phyloP scores from a whole-genome alignment of 495 filamentous ascomycete species.

The Penicillium fimorum region DNA sequence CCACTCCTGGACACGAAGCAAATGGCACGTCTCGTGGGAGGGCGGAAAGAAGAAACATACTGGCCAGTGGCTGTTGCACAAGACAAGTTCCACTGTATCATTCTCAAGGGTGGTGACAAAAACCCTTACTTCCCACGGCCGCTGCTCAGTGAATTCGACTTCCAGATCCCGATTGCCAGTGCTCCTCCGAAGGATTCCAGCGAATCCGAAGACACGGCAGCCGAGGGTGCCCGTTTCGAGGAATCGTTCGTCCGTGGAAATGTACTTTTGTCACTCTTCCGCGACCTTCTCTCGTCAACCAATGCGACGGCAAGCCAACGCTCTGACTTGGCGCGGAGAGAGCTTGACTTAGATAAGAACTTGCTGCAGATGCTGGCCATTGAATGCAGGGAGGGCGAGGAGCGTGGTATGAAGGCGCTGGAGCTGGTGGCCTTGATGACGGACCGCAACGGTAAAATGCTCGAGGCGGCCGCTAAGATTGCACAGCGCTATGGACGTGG shows the following conservation, averaged over 20 bases:
- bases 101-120: slow-evolving; percentile 90
- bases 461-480: slow-evolving; percentile 81
- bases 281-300: slow-evolving; percentile 63
- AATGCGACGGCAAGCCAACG: slow-evolving; percentile 61
- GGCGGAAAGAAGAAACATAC: slow-evolving; percentile 84
- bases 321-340: slow-evolving; percentile 63
- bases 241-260: slow-evolving; percentile 77
- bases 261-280: slow-evolving; percentile 65
- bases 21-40: slow-evolving; percentile 74
- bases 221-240: slow-evolving; percentile 56
- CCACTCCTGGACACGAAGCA: slow-evolving; percentile 86
- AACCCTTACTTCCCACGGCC: slow-evolving; percentile 95
- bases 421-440: slow-evolving; percentile 78
- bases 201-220: slow-evolving; percentile 40
- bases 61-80: slow-evolving; percentile 94
- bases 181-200: slow-evolving; percentile 36
- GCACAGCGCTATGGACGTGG: slow-evolving; percentile 73
- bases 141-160: slow-evolving; percentile 89
- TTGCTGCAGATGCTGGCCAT: slow-evolving; percentile 84
- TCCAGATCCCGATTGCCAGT: slow-evolving; percentile 74
- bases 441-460: slow-evolving; percentile 76
- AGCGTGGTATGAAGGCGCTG: slow-evolving; percentile 88
- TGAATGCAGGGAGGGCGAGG: slow-evolving; percentile 90
- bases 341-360: slow-evolving; percentile 81
- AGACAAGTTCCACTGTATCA: slow-evolving; percentile 95